Conservation (phyloP, 176 grass and related monocot genomes). For the Otatea glauca region DNA sequence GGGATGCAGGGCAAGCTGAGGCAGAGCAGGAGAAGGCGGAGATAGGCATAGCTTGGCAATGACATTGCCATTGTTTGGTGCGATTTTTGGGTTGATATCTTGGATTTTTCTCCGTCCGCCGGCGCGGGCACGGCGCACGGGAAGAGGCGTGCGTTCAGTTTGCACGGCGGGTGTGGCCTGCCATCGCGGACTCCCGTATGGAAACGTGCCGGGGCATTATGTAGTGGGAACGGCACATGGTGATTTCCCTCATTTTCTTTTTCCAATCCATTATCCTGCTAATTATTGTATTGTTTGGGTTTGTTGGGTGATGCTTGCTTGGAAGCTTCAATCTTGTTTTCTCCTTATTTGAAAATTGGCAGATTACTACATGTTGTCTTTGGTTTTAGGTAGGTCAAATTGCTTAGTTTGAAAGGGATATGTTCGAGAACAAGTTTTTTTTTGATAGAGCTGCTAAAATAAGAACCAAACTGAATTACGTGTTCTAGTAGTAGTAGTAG, state of each 20-base stretch:
- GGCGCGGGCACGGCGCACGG: not conserved
- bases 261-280: not conserved
- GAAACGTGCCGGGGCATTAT: slow-evolving; percentile 33
- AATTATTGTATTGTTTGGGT: not conserved
- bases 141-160: slow-evolving; percentile 27
- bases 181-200: slow-evolving; percentile 16
- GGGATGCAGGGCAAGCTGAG: slow-evolving; percentile 16
- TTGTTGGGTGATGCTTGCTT: slow-evolving; percentile 35
- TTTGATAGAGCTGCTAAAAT: not conserved
- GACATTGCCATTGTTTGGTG: slow-evolving; percentile 53
- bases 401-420: not conserved
- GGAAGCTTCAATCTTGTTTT: slow-evolving; percentile 43
- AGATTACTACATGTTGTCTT: not conserved
- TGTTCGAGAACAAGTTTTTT: not conserved
- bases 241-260: not conserved
- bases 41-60: not conserved
- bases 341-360: not conserved
- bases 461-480: not conserved
- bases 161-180: not conserved
- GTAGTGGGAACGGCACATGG: slow-evolving; percentile 16
- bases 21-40: slow-evolving; percentile 12
- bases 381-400: slow-evolving; percentile 22
- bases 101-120: slow-evolving; percentile 8
- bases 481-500: not conserved
- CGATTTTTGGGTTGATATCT: not conserved